Evolutionary conservation across 2,329 filamentous ascomycete genomes (phyloP), one percentile per base, ranked within the genome.

Genomic region (Pezicula radicicola): DNA sequence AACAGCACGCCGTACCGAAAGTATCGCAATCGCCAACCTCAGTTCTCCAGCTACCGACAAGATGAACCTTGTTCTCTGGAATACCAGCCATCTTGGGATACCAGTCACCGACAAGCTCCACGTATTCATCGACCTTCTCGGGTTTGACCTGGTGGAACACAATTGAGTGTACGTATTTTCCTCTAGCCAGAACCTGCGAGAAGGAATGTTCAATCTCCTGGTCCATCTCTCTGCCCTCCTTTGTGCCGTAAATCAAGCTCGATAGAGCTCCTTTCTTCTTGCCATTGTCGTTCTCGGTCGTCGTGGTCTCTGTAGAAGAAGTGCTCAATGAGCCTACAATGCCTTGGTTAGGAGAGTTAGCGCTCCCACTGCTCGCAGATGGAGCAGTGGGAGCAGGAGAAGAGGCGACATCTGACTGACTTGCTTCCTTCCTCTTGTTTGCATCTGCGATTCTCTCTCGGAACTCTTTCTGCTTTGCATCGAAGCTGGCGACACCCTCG

Each of bases 111-210:
- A 97, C 90, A 46, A 97, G 78, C 53, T 93, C 80, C 48, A 93
- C 86, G 67, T 99, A 99, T 66, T 97, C 93, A 57, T 97, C 91
- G 44, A 97, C 89, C 74, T 91, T 94, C 64, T 97, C 91, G 55
- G 92, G 91, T 75, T 95, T 91, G 60, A 99, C 94, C 56, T 95
- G 84, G 75, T 99, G 94, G 67, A 96, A 91, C 53, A 96, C 91
- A 69, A 99, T 97, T 44, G 91, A 95, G 73, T 99, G 94, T 50
- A 99, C 92, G 66, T 99, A 99, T 75, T 99, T 99, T 67, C 94
- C 94, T 59, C 94, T 83, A 21, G 94, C 94, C 43, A 99, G 78
- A 42, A 97, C 89, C 71, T 97, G 92, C 48, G 89, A 95, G 75
- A 97, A 99, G 68, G 89, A 95, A 53, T 92, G 86, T 75, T 97